Base-by-base conservation (phyloP, 306 rosid genomes). In the Acmispon strigosus region DNA sequence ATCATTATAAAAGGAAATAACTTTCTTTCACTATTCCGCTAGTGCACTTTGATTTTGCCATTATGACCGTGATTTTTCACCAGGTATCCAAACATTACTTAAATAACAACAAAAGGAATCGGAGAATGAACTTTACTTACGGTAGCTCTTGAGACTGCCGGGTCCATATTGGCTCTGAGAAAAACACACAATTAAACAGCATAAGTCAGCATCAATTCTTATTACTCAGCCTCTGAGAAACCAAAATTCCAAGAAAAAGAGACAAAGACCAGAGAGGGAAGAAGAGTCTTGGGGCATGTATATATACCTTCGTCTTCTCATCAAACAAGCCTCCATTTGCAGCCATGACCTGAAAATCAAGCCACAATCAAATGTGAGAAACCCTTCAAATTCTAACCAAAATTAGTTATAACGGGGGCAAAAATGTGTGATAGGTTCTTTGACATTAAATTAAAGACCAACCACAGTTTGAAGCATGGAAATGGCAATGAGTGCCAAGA, bases 401-500 rank as follows among this genome's bases (percentile, higher is more conserved):
- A 2, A 3, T 2, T 2, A 44, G 1, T 4, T 15, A 22, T 44
- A 64, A 14, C 22, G 10, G 5, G 1, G 19, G 8, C 9, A 5
- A 19, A 27, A 3, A 9, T 39, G 52, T 27, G 62, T 49, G 32
- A 66, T 2, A 57, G 4, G 29, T 3, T 54, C 10, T 39, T 29
- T 53, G n/a, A n/a, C n/a, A 7, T 27, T 20, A 52, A 39, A 61
- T 70, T 29, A 53, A 60, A 32, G 18, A 69, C 76, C 7, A 43
- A 77, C 81, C 81, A 62, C 0, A 18, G 81, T 70, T 77, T 77
- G 81, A 63, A 77, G 54, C 81, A 77, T 77, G 72, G 81, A 70
- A 45, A 77, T 62, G 15, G 81, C 81, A 70, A 77, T 62, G 72
- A 77, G 77, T 8, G 77, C 77, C 39, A 77, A 62, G 73, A 77